Evolutionary conservation across 2,329 filamentous ascomycete genomes (phyloP), one percentile per base, ranked within the genome.

Genomic region (Pseudocercospora fijiensis): DNA sequence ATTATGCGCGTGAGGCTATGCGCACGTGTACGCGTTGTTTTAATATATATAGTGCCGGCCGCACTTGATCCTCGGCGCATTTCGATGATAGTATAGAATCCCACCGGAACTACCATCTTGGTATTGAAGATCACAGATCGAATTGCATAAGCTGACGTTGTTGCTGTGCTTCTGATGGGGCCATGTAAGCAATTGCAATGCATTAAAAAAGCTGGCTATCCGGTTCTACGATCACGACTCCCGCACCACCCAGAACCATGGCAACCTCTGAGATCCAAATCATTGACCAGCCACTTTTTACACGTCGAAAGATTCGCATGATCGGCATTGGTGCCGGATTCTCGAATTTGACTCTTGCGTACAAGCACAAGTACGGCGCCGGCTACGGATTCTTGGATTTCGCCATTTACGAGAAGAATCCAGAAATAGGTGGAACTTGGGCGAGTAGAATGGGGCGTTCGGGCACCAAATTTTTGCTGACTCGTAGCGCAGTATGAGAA

Each of bases 201-300:
- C 37, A 18, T n/a, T 41, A 41, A 41, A 41, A 41, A 18, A 49
- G 9, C 18, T 20, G 45, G 18, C 18, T 7, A 4, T 13, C 13
- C 22, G 18, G 45, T 22, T 18, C 22, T 49, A n/a, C 9, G 20
- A 18, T 49, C 20, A 49, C 45, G 3, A 13, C 10, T 20, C 45
- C 43, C 13, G 45, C 20, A 49, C 3, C 22, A 13, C 9, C 8
- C 11, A 26, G 3, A 24, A 49, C 24, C 77, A 81, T 2, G 26
- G 27, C 52, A 9, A 2, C 52, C 52, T 22, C 13, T n/a, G 52
- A 56, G 5, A 22, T 33, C 9, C 20, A 55, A 24, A 30, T 61
- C 33, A 16, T 28, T 43, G 64, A 65, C 8, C 64, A 65, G 61
- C 60, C 64, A 13, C 28, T 61, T 4, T 63, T 63, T 22, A 60